A percentile compares a stretch with the other conserved stretches of the same genome.
phyloP scores from a whole-genome alignment of 345 rosid genomes.

The Firmiana major region DNA sequence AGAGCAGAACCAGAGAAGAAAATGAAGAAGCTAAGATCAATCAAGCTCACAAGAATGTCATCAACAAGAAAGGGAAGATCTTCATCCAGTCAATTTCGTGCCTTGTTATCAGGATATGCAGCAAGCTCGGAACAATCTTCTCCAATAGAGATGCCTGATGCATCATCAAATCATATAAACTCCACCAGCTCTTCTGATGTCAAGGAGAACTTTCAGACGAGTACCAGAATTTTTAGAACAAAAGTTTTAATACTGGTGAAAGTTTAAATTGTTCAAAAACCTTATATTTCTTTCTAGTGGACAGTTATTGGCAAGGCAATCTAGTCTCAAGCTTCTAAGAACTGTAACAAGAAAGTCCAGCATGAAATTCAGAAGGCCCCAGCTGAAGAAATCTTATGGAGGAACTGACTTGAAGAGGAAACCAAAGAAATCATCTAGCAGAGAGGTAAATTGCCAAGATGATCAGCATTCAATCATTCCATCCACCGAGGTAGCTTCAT shows the following conservation, averaged over 20 bases:
- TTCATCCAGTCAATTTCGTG: neutral
- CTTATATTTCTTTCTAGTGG: neutral
- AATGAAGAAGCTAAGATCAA: slow-evolving; percentile 33
- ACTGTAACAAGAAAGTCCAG: slow-evolving; percentile 45
- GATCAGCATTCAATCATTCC: neutral
- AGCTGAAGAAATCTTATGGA: slow-evolving; percentile 38
- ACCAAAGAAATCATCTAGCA: neutral
- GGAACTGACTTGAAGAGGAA: slow-evolving; percentile 34
- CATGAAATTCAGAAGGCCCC: slow-evolving; percentile 41
- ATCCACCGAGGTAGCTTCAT: neutral
- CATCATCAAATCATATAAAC: slow-evolving; percentile 28
- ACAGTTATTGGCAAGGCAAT: slow-evolving; percentile 32
- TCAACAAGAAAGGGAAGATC: slow-evolving; percentile 9
- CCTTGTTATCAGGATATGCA: slow-evolving; percentile 13
- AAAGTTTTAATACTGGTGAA: neutral
- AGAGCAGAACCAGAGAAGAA: slow-evolving; percentile 15
- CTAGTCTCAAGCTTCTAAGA: slow-evolving; percentile 36
- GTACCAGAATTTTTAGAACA: neutral
- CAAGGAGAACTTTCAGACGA: slow-evolving; percentile 34
- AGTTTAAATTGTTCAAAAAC: neutral
- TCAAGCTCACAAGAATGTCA: slow-evolving; percentile 28
- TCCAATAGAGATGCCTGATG: slow-evolving; percentile 17
- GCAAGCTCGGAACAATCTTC: slow-evolving; percentile 21
- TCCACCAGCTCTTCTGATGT: slow-evolving; percentile 2
- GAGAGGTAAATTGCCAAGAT: slow-evolving; percentile 8